Conservation (phyloP, 2,329 filamentous ascomycete genomes). For the Fusarium redolens region DNA sequence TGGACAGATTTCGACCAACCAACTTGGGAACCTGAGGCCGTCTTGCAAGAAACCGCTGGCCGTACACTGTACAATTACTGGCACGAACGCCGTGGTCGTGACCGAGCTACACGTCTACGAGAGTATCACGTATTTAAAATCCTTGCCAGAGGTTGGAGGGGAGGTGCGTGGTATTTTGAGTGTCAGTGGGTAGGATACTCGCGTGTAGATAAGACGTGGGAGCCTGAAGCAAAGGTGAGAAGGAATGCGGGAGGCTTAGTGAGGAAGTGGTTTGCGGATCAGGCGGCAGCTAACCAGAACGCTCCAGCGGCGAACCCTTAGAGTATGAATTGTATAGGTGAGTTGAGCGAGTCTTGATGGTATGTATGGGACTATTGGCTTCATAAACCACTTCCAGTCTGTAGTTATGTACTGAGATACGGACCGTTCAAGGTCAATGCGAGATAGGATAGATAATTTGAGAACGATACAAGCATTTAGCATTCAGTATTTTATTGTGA, state of each 20-base stretch:
- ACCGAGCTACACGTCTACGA: not conserved
- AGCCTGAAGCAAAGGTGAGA: not conserved
- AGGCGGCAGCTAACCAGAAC: too few relatives aligned
- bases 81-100: not conserved
- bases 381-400: too few relatives aligned
- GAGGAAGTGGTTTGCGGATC: too few relatives aligned
- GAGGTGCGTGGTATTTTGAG: not conserved
- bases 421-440: too few relatives aligned
- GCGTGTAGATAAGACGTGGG: rapidly evolving
- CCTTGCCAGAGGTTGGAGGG: not conserved
- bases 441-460: rapidly evolving
- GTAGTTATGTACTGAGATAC: too few relatives aligned
- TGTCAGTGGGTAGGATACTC: not conserved
- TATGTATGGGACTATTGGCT: rapidly evolving
- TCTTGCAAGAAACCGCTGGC: not conserved
- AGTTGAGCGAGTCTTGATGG: rapidly evolving
- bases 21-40: not conserved
- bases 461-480: rapidly evolving
- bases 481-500: too few relatives aligned
- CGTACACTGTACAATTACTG: not conserved
- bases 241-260: not conserved
- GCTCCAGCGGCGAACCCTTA: rapidly evolving
- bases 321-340: rapidly evolving
- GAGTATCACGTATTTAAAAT: not conserved
- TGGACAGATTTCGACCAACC: rapidly evolving